phyloP scores from a whole-genome alignment of 2,329 filamentous ascomycete genomes.

The Proliferodiscus dingleyae region DNA sequence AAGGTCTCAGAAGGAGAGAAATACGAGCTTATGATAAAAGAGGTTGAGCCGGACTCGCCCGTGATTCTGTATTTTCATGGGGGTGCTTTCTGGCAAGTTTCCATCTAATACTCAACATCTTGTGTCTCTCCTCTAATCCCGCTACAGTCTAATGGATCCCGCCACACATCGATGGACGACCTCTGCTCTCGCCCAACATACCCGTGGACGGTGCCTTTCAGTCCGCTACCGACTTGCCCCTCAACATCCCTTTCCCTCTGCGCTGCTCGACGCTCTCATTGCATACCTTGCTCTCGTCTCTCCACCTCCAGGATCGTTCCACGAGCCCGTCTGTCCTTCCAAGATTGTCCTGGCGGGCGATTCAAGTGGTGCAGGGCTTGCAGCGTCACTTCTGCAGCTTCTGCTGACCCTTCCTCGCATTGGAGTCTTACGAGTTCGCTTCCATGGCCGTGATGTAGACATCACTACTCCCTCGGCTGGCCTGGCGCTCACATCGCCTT shows the following conservation, averaged over 20 bases:
- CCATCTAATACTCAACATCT: background rate
- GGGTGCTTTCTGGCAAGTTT: conserved; percentile 2
- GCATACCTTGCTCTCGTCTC: conserved; percentile 1
- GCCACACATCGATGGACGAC: conserved; percentile 1
- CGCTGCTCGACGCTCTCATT: conserved; percentile 1
- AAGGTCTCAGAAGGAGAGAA: background rate
- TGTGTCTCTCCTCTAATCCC: background rate
- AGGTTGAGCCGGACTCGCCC: background rate
- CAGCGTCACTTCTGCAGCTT: background rate
- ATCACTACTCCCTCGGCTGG: background rate
- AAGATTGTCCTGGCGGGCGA: conserved; percentile 2
- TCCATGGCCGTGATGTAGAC: background rate
- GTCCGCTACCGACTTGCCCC: conserved; percentile 1
- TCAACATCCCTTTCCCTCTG: conserved; percentile 2
- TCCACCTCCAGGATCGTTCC: conserved; percentile 2
- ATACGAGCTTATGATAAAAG: background rate
- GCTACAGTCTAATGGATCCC: conserved; percentile 1
- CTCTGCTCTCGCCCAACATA: background rate
- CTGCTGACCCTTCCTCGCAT: background rate
- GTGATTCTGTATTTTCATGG: conserved; percentile 2
- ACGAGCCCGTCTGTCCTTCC: background rate
- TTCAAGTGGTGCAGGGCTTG: background rate
- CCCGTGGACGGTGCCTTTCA: background rate
- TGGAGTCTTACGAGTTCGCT: background rate
- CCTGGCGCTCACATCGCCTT: background rate